Conservation (phyloP, 129 eudicot genomes). For the Tagetes erecta region DNA sequence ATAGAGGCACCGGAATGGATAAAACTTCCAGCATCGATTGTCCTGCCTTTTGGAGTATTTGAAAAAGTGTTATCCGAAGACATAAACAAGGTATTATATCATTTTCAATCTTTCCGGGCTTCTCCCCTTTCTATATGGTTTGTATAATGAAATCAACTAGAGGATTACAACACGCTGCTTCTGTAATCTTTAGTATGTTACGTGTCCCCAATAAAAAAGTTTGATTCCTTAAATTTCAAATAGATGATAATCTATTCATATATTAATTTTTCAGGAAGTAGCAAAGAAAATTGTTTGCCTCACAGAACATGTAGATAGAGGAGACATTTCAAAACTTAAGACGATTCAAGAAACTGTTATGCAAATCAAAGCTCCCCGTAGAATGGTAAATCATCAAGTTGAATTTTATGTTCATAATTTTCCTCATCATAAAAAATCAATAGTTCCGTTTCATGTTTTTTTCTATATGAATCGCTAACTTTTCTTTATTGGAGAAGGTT, state of each 20-base stretch:
- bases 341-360: slow-evolving; percentile 41
- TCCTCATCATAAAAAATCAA: background rate
- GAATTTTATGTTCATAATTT: background rate
- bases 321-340: slow-evolving; percentile 45
- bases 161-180: background rate
- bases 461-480: background rate
- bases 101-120: background rate
- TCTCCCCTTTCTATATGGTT: slow-evolving; percentile 1
- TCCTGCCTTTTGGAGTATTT: slow-evolving; percentile 51
- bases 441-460: background rate
- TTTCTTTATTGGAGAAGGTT: background rate
- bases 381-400: slow-evolving; percentile 39
- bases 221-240: background rate
- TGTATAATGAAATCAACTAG: background rate
- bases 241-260: slow-evolving; percentile 21
- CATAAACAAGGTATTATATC: slow-evolving; percentile 46
- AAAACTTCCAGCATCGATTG: slow-evolving; percentile 47
- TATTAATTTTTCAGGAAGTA: slow-evolving; percentile 37
- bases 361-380: slow-evolving; percentile 52
- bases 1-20: slow-evolving; percentile 46
- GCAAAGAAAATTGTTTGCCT: slow-evolving; percentile 41
- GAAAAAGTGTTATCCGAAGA: slow-evolving; percentile 46
- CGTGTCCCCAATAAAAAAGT: background rate
- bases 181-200: background rate
- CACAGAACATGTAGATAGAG: slow-evolving; percentile 32